Base-by-base conservation (phyloP, 139 green algal species). In the Chlorella vulgaris region DNA sequence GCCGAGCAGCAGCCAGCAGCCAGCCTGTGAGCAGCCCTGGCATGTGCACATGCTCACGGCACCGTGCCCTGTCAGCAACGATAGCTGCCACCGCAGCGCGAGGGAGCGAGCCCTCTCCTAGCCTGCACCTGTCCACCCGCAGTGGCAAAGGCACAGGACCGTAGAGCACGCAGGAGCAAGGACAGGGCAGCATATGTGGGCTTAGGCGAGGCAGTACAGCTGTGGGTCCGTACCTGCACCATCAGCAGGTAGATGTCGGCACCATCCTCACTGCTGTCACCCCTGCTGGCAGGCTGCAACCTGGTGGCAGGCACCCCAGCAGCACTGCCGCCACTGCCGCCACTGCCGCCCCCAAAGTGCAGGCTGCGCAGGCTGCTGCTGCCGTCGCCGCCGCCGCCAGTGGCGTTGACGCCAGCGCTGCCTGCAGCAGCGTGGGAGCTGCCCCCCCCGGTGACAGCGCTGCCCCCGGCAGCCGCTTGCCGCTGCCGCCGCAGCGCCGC, bases 161-260 rank as follows among this genome's bases (percentile, higher is more conserved):
- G n/a, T n/a, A n/a, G n/a, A n/a, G n/a, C n/a, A n/a, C n/a, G n/a
- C n/a, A n/a, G n/a, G n/a, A n/a, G n/a, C n/a, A n/a, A n/a, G n/a
- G n/a, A n/a, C n/a, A n/a, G n/a, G n/a, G n/a, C n/a, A n/a, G n/a
- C n/a, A n/a, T n/a, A n/a, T n/a, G n/a, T n/a, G n/a, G n/a, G n/a
- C n/a, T n/a, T n/a, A n/a, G n/a, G n/a, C n/a, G n/a, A n/a, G n/a
- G n/a, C n/a, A n/a, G n/a, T n/a, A n/a, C n/a, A n/a, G n/a, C n/a
- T n/a, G n/a, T n/a, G n/a, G n/a, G n/a, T n/a, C n/a, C 68, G 19
- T 24, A 83, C 86, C 86, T 90, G 83, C 22, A 90, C 81, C 7
- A 90, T 74, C 19, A 79, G 33, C 31, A 90, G 66, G 71, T 90
- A 90, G 35, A 90, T 88, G 62, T 85, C 79, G 36, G 43, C 77